A percentile compares a stretch with the other conserved stretches of the same genome.
phyloP scores from a whole-genome alignment of 2,329 filamentous ascomycete genomes.

The Xylaria sp. region DNA sequence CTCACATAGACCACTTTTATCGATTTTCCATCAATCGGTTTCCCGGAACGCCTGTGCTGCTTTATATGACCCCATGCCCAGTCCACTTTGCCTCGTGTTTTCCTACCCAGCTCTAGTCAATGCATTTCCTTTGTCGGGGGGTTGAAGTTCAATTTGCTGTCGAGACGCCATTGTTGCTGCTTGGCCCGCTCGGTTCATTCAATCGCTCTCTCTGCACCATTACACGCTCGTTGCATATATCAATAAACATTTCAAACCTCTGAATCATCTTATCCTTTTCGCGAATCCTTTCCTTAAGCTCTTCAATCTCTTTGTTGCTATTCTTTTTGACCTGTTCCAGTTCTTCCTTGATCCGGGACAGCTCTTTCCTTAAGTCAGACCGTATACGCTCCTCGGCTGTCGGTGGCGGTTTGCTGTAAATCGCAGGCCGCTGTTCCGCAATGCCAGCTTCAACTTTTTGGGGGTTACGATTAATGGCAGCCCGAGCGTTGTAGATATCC shows the following conservation, averaged over 20 bases:
- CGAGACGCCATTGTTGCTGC: conserved; percentile 33
- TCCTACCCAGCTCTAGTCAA: conserved; percentile 21
- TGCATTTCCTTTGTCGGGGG: conserved; percentile 10
- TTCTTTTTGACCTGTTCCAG: conserved; percentile 61
- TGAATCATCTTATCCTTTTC: conserved; percentile 68
- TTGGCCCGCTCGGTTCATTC: conserved; percentile 39
- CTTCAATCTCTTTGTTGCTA: conserved; percentile 62
- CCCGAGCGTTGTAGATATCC: conserved; percentile 71
- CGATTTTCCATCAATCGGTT: conserved; percentile 33
- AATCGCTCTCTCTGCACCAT: conserved; percentile 67
- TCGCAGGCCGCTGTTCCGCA: conserved; percentile 66
- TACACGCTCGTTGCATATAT: conserved; percentile 70
- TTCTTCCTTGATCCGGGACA: conserved; percentile 63
- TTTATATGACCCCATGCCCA: conserved; percentile 21
- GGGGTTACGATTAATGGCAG: conserved; percentile 70
- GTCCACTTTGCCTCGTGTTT: conserved; percentile 19
- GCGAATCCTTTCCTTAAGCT: conserved; percentile 63
- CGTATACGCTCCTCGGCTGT: conserved; percentile 69
- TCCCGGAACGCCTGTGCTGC: conserved; percentile 39
- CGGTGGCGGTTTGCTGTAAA: conserved; percentile 69
- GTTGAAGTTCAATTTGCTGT: conserved; percentile 25
- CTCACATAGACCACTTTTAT: conserved; percentile 27
- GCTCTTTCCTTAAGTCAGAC: conserved; percentile 64
- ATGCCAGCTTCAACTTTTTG: conserved; percentile 64
- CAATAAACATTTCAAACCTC: conserved; percentile 72